phyloP scores from a whole-genome alignment of 2,329 filamentous ascomycete species.

The Colletotrichum sansevieriae region DNA sequence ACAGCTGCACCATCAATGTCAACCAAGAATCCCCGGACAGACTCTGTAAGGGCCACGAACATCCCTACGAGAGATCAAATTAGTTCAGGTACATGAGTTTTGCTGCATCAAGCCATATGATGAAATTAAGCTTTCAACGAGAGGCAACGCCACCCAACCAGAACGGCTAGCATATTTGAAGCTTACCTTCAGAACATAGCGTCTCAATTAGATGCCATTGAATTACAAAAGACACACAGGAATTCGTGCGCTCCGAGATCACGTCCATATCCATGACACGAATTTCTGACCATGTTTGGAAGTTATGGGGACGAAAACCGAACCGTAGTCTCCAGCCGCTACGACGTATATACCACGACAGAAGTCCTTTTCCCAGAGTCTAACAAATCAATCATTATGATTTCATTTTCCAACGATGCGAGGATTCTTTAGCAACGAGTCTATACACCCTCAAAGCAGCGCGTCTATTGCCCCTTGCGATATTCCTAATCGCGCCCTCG shows the following conservation, averaged over 20 bases:
- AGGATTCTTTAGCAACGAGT: accelerated
- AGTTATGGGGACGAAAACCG: accelerated
- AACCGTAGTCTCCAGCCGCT: not conserved
- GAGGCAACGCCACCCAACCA: not conserved
- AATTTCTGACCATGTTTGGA: not conserved
- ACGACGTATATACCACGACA: not conserved
- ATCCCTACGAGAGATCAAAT: not conserved
- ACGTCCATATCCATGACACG: not conserved
- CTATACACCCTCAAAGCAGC: accelerated
- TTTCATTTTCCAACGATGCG: not conserved
- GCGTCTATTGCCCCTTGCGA: not conserved
- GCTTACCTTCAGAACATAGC: not conserved
- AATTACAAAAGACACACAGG: not conserved
- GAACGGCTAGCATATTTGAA: not conserved
- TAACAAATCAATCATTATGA: not conserved
- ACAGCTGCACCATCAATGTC: not conserved
- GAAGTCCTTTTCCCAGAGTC: not conserved
- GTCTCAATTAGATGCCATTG: not conserved
- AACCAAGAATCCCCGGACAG: not conserved
- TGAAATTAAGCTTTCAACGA: not conserved
- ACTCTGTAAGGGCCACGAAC: not conserved
- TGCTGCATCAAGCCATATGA: not conserved
- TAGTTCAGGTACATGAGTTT: not conserved
- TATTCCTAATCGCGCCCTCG: not conserved
- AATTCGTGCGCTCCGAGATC: not conserved